A percentile compares a stretch with the other conserved stretches of the same genome.
Evolutionary conservation across 2,329 filamentous ascomycete genomes (phyloP).

Genomic region (Fusarium secorum): DNA sequence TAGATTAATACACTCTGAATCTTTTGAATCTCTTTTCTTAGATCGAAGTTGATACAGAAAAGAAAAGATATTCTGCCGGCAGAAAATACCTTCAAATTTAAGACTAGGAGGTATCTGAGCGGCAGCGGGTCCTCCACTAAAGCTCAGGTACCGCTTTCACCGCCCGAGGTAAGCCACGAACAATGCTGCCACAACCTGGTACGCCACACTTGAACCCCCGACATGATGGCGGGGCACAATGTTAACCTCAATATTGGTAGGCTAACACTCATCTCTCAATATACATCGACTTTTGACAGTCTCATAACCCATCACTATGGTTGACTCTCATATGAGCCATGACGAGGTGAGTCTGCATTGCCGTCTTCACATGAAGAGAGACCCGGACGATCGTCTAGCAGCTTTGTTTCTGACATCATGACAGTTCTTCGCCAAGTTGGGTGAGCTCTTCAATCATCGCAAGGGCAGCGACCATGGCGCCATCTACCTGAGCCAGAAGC

Average conservation of each 20-base stretch:
- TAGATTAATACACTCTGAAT: neutral
- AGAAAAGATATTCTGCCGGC: conserved; percentile 3
- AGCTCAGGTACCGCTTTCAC: neutral
- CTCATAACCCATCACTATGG: conserved; percentile 29
- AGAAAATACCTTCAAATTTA: neutral
- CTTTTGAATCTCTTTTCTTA: neutral
- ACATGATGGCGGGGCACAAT: conserved; percentile 38
- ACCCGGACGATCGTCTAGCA: neutral
- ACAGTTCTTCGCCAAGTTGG: conserved; percentile 77
- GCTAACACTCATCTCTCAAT: conserved; percentile 14
- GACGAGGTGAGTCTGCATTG: conserved; percentile 36
- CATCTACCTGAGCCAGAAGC: conserved; percentile 79
- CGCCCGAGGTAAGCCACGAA: conserved; percentile 5
- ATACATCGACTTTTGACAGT: conserved; percentile 1
- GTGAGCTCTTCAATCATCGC: conserved; percentile 71
- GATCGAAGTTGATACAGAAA: too few relatives aligned
- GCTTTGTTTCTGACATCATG: conserved; percentile 10
- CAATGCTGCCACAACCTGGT: conserved; percentile 4
- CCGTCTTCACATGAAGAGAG: neutral
- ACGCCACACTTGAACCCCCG: conserved; percentile 11
- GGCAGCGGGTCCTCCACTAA: neutral
- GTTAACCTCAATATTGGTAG: conserved; percentile 24
- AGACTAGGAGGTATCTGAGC: neutral
- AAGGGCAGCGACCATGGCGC: conserved; percentile 76
- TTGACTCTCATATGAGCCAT: conserved; percentile 36